These are phyloP conservation scores for Acanthamoeba royreba DNA, from an alignment of 208 protist species.

Conservation along the genomic window DNA sequence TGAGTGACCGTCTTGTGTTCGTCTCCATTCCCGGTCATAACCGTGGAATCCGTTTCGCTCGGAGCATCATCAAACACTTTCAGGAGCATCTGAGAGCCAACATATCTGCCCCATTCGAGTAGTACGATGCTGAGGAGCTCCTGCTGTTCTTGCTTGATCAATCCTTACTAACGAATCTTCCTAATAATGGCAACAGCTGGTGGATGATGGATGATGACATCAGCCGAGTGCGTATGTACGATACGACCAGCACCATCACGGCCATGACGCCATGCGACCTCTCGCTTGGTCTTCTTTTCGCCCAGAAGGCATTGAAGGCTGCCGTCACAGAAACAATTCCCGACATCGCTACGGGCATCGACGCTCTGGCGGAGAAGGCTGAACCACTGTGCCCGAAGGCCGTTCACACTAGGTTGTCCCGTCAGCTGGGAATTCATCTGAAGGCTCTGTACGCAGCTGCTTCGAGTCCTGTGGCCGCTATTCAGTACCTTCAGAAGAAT, in stretches of 20 bases:
- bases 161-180: not conserved
- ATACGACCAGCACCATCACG: not conserved
- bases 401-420: not conserved
- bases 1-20: not conserved
- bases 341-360: too few relatives aligned
- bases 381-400: not conserved
- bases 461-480: not conserved
- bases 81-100: not conserved
- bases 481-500: not conserved
- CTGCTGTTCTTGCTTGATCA: too few relatives aligned
- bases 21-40: not conserved
- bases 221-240: not conserved
- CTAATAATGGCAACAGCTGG: too few relatives aligned
- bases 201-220: not conserved
- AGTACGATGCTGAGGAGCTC: too few relatives aligned
- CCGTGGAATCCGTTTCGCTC: not conserved
- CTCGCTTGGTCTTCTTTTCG: not conserved
- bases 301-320: not conserved
- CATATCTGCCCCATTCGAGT: not conserved
- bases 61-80: not conserved
- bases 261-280: not conserved
- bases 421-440: not conserved
- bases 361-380: too few relatives aligned
- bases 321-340: not conserved
- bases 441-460: not conserved